Evolutionary conservation across 495 filamentous ascomycete species (phyloP).

Genomic region (Lasiosphaeria ovina): DNA sequence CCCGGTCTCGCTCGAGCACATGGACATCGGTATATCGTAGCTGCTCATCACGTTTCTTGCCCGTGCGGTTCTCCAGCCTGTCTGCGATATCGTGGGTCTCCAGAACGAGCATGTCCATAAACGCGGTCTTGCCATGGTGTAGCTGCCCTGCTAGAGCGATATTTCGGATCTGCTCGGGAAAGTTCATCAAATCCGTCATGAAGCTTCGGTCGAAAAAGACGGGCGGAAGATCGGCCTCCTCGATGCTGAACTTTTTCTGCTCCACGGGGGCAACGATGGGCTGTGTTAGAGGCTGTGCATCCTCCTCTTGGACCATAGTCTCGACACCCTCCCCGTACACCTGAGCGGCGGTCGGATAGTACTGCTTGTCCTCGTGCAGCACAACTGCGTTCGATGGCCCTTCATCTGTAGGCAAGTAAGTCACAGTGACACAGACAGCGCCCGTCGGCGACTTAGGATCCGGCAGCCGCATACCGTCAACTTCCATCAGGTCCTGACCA

Average conservation of each 20-base stretch:
- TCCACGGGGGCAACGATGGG: conserved; percentile 92
- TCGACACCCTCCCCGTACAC: conserved; percentile 93
- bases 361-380: conserved; percentile 98
- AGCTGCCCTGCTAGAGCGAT: conserved; percentile 88
- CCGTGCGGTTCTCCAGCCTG: conserved; percentile 71
- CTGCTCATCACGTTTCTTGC: conserved; percentile 83
- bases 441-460: conserved; percentile 7
- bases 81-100: conserved; percentile 88
- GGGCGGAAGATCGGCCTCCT: conserved; percentile 86
- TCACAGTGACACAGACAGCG: not conserved
- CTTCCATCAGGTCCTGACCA: conserved; percentile 87
- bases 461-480: conserved; percentile 63
- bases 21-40: conserved; percentile 93
- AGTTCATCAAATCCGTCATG: conserved; percentile 95
- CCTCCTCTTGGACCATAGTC: conserved; percentile 94
- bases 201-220: conserved; percentile 82
- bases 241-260: conserved; percentile 91
- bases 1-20: conserved; percentile 81
- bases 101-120: conserved; percentile 97
- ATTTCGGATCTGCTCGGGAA: conserved; percentile 89
- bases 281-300: conserved; percentile 86
- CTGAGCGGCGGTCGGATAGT: conserved; percentile 94
- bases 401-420: conserved; percentile 50
- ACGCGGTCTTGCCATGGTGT: conserved; percentile 95
- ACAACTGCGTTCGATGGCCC: conserved; percentile 96